Evolutionary conservation across 2,329 filamentous ascomycete genomes (phyloP).

Genomic region (Ramularia endophylla): DNA sequence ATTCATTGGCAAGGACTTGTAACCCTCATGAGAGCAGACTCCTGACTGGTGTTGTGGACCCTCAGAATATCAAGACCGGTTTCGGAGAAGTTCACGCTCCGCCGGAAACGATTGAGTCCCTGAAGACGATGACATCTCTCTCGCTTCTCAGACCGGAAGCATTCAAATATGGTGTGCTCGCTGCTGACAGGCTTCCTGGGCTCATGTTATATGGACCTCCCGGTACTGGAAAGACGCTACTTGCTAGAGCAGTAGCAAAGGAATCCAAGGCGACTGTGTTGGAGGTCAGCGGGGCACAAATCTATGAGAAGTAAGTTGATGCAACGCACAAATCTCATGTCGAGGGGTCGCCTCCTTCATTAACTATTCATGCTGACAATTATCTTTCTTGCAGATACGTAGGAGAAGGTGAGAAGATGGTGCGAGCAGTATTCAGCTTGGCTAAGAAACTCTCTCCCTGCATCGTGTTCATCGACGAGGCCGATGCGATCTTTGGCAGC

Average conservation of each 20-base stretch:
- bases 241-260: conserved; percentile 60
- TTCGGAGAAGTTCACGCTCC: conserved; percentile 84
- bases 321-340: too few species aligned
- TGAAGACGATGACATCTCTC: conserved; percentile 83
- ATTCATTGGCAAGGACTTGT: conserved; percentile 50
- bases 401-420: conserved; percentile 93
- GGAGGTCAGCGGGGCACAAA: conserved; percentile 81
- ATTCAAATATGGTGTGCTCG: conserved; percentile 92
- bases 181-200: conserved; percentile 84
- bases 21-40: conserved; percentile 79
- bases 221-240: conserved; percentile 81
- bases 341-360: too few species aligned
- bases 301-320: conserved; percentile 74
- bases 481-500: conserved; percentile 82
- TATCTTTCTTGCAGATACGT: conserved; percentile 59
- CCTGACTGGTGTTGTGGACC: conserved; percentile 73
- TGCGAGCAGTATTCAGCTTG: conserved; percentile 82
- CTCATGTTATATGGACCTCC: conserved; percentile 94
- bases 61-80: conserved; percentile 74
- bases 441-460: conserved; percentile 88
- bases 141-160: conserved; percentile 84
- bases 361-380: too few species aligned
- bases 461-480: conserved; percentile 95
- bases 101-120: conserved; percentile 72
- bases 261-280: conserved; percentile 64